Evolutionary conservation across 2,329 filamentous ascomycete species (phyloP).

Genomic region (Pseudonectria foliicola): DNA sequence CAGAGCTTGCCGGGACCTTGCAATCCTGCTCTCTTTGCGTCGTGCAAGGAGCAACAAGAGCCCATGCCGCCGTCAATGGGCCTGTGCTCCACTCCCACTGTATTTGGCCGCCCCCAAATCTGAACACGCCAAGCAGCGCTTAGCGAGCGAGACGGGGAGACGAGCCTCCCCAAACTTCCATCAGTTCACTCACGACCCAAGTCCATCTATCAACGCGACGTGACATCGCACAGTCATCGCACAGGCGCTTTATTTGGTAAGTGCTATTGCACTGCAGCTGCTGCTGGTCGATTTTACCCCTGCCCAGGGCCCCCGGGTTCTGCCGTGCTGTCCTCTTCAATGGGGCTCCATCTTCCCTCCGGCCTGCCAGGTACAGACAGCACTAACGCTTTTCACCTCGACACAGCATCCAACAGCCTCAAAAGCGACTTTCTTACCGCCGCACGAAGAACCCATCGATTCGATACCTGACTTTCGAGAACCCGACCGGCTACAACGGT

Average conservation of each 20-base stretch:
- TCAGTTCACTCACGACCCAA: slow-evolving; percentile 21
- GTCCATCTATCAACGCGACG: slow-evolving; percentile 18
- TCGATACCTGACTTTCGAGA: neutral
- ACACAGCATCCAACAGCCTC: too few relatives aligned
- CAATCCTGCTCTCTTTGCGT: slow-evolving; percentile 8
- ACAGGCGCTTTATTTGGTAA: slow-evolving; percentile 18
- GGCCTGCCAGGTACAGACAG: too few relatives aligned
- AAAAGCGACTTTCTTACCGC: too few relatives aligned
- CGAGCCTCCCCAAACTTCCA: slow-evolving; percentile 20
- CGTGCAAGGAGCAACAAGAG: slow-evolving; percentile 18
- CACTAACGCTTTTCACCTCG: too few relatives aligned
- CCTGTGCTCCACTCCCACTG: slow-evolving; percentile 17
- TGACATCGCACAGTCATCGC: slow-evolving; percentile 19
- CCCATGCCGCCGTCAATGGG: slow-evolving; percentile 23
- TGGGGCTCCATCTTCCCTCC: slow-evolving; percentile 4
- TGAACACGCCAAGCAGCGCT: slow-evolving; percentile 27
- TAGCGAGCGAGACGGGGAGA: slow-evolving; percentile 20
- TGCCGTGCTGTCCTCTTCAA: slow-evolving; percentile 4
- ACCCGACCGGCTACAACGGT: slow-evolving; percentile 2
- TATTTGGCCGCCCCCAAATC: slow-evolving; percentile 18
- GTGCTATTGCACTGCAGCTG: slow-evolving; percentile 7
- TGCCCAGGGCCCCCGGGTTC: neutral
- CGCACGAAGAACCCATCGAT: too few relatives aligned
- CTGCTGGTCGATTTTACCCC: neutral
- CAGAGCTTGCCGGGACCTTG: slow-evolving; percentile 7